Evolutionary conservation across 371 early-diverging fungal genomes (phyloP).

Genomic region (Apophysomyces elegans): DNA sequence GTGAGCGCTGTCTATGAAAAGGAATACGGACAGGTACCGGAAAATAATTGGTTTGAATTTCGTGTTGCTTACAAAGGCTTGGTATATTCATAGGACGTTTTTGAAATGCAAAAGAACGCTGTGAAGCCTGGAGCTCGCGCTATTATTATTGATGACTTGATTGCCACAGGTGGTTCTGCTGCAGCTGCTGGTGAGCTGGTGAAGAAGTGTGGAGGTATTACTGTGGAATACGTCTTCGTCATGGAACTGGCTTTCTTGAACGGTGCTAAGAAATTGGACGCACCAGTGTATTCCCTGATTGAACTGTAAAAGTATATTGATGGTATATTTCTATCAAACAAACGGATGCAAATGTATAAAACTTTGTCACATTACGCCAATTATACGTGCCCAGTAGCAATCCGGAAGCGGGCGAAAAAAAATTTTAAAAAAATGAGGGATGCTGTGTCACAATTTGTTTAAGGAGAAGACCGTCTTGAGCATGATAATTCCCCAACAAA

Average conservation of each 20-base stretch:
- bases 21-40: constrained; percentile 90
- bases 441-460: too few species aligned
- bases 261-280: constrained; percentile 77
- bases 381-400: too few species aligned
- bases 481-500: too few species aligned
- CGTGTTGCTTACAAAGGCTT: neutral
- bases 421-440: too few species aligned
- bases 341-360: too few species aligned
- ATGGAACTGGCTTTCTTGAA: constrained; percentile 88
- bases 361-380: too few species aligned
- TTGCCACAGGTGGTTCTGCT: constrained; percentile 95
- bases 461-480: too few species aligned
- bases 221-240: constrained; percentile 87
- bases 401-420: too few species aligned
- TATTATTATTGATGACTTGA: constrained; percentile 93
- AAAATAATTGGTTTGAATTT: constrained; percentile 10
- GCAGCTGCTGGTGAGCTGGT: constrained; percentile 87
- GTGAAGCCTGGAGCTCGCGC: constrained; percentile 86
- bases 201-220: constrained; percentile 71
- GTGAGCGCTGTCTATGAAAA: constrained; percentile 80
- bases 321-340: neutral
- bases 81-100: constrained; percentile 64
- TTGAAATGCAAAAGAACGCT: constrained; percentile 89
- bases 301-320: constrained; percentile 56
- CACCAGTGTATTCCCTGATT: constrained; percentile 88